Evolutionary conservation across 495 filamentous ascomycete species (phyloP).

Genomic region (Penicillium roqueforti): DNA sequence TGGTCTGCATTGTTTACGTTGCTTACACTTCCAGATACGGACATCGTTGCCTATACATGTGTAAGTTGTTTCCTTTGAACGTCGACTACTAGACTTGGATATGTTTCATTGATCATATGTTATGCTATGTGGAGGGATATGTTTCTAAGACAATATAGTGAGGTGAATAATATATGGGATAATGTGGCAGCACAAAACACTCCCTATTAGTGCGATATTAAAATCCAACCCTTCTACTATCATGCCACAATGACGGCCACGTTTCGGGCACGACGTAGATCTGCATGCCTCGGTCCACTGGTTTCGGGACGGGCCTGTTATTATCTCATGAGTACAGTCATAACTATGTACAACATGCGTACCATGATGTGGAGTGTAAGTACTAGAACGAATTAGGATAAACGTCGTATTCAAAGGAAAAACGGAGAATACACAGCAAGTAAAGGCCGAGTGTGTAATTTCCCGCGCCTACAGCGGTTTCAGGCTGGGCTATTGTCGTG

Average conservation of each 20-base stretch:
- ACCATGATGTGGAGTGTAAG: neutral
- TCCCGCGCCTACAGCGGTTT: conserved; percentile 26
- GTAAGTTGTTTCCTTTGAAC: neutral
- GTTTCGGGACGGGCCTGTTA: conserved; percentile 22
- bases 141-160: no score
- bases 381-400: neutral
- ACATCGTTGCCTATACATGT: neutral
- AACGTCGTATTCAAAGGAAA: neutral
- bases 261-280: conserved; percentile 11
- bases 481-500: conserved; percentile 7
- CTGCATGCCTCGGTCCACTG: conserved; percentile 4
- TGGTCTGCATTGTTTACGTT: conserved; percentile 10
- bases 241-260: conserved; percentile 11
- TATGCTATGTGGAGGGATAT: neutral
- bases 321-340: conserved; percentile 21
- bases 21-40: neutral
- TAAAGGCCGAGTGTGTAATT: conserved; percentile 9
- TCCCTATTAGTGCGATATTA: neutral
- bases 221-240: neutral
- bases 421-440: neutral
- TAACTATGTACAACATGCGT: neutral
- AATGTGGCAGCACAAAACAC: no score
- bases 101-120: neutral
- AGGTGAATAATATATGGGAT: no score
- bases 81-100: neutral